These are phyloP conservation scores for Zanthoxylum bungeanum DNA, from an alignment of 345 rosid species.

Conservation along the genomic window DNA sequence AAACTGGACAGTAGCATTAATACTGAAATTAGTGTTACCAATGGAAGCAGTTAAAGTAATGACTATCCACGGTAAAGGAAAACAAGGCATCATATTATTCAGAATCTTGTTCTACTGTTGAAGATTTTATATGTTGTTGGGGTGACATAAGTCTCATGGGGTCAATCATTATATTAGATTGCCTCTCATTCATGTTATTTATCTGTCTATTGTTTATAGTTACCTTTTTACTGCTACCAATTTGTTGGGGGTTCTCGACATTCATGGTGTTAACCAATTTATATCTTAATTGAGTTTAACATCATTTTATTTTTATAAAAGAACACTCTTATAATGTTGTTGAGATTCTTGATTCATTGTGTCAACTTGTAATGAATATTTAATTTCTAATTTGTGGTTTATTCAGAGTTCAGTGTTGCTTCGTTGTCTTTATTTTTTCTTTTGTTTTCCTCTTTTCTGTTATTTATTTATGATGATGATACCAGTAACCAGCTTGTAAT, in stretches of 20 bases:
- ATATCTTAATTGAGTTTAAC: slow-evolving; percentile 12
- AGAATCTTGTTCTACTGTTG: slow-evolving; percentile 3
- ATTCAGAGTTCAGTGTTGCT: neutral
- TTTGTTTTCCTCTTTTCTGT: neutral
- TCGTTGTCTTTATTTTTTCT: neutral
- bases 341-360: slow-evolving; percentile 18
- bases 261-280: slow-evolving; percentile 16
- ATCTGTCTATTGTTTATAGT: slow-evolving; percentile 7
- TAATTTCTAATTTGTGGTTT: neutral
- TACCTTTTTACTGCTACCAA: neutral
- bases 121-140: slow-evolving; percentile 14
- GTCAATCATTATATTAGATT: neutral
- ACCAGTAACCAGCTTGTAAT: too few species aligned
- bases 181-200: slow-evolving; percentile 11
- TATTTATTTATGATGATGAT: too few species aligned
- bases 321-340: neutral
- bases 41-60: slow-evolving; percentile 32
- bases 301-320: too few species aligned
- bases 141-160: slow-evolving; percentile 16
- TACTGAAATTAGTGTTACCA: slow-evolving; percentile 35
- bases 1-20: slow-evolving; percentile 55
- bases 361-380: slow-evolving; percentile 13
- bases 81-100: neutral
- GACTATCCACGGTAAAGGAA: neutral
- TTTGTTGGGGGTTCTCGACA: slow-evolving; percentile 9